Evolutionary conservation across 768 basidiomycete genomes (phyloP).

Genomic region (Cystobasidium ongulense): DNA sequence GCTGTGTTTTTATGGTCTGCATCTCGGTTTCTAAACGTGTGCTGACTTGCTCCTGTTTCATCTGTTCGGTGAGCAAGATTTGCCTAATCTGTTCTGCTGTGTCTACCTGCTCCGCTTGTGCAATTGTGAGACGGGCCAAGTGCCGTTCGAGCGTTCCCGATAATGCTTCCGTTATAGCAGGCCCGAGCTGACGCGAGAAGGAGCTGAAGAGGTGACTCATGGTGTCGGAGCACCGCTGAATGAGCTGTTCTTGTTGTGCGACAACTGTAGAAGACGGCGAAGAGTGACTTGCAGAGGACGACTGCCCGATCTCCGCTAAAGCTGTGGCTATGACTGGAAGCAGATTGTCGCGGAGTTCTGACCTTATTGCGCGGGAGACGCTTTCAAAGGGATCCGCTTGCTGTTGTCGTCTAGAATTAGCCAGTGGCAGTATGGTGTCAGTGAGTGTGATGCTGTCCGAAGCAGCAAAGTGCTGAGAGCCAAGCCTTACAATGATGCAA

Average conservation of each 20-base stretch:
- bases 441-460: too few relatives aligned
- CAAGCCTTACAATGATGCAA: neutral
- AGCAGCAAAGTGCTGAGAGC: too few relatives aligned
- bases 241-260: neutral
- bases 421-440: too few relatives aligned
- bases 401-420: neutral
- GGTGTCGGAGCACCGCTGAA: neutral
- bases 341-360: neutral
- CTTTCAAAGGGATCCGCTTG: neutral
- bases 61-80: neutral
- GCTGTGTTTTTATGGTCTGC: neutral
- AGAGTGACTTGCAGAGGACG: neutral
- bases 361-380: neutral
- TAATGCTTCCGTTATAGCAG: neutral
- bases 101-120: neutral
- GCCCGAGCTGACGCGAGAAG: neutral
- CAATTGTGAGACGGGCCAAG: neutral
- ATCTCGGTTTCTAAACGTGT: neutral
- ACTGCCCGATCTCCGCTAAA: neutral
- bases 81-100: neutral
- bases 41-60: neutral
- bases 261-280: neutral
- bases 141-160: neutral
- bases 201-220: neutral
- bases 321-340: neutral